Evolutionary conservation across 345 rosid genomes (phyloP).

Genomic region (Hibiscus trionum): DNA sequence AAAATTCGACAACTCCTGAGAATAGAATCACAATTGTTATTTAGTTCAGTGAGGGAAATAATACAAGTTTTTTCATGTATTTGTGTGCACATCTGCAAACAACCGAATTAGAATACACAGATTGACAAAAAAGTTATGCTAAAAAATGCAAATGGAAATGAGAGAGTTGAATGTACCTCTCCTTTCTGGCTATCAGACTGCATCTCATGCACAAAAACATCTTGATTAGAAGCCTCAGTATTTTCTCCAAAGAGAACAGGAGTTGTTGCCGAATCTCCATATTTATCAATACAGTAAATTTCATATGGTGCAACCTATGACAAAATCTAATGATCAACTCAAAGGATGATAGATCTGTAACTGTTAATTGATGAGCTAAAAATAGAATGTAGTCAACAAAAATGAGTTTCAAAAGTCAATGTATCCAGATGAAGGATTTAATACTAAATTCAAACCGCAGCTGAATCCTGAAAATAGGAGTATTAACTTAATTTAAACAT

Average conservation of each 20-base stretch:
- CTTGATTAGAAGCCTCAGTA: slow-evolving; percentile 40
- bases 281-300: slow-evolving; percentile 53
- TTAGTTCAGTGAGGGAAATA: slow-evolving; percentile 8
- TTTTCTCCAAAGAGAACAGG: slow-evolving; percentile 32
- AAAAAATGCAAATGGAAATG: background rate
- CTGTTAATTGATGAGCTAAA: background rate
- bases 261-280: slow-evolving; percentile 38
- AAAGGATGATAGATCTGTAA: background rate
- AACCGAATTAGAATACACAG: background rate
- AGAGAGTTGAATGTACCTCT: slow-evolving; percentile 36
- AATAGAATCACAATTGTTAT: slow-evolving; percentile 11
- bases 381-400: background rate
- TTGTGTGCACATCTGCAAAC: background rate
- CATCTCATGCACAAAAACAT: slow-evolving; percentile 26
- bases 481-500: background rate
- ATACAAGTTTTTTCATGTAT: slow-evolving; percentile 1
- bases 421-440: background rate
- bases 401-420: background rate
- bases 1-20: slow-evolving; percentile 42
- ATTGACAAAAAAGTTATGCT: background rate
- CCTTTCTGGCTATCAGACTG: slow-evolving; percentile 32
- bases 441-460: background rate
- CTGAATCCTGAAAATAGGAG: background rate
- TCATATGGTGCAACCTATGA: slow-evolving; percentile 78
- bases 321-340: slow-evolving; percentile 11